phyloP scores from a whole-genome alignment of 805 yeast species.

The Debaryomyces hansenii region DNA sequence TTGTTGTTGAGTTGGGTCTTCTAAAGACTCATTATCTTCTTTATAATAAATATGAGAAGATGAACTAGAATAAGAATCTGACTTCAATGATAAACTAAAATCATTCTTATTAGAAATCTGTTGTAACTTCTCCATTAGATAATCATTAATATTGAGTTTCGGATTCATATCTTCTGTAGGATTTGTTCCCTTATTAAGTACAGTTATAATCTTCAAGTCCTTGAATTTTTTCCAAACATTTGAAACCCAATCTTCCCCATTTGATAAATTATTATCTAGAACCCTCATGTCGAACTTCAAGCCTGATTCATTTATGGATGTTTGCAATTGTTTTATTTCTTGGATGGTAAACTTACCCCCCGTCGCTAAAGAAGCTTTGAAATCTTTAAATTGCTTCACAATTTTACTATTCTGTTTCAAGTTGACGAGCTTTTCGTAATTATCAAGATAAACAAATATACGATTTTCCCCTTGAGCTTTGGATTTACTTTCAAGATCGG shows the following conservation, averaged over 20 bases:
- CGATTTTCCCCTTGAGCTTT: constrained; percentile 21
- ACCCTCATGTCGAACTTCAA: constrained; percentile 14
- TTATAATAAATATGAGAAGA: constrained; percentile 21
- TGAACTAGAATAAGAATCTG: constrained; percentile 24
- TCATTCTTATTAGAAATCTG: constrained; percentile 19
- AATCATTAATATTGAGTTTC: constrained; percentile 18
- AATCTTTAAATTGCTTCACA: constrained; percentile 14
- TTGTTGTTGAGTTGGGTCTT: constrained; percentile 12
- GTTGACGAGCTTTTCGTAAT: constrained; percentile 27
- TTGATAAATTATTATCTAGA: constrained; percentile 13
- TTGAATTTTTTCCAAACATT: constrained; percentile 14
- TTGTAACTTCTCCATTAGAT: constrained; percentile 18
- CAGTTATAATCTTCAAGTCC: constrained; percentile 7
- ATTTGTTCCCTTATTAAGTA: constrained; percentile 18
- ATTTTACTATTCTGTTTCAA: constrained; percentile 21
- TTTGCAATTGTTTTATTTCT: constrained; percentile 24
- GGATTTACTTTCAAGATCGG: constrained; percentile 24
- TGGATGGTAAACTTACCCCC: constrained; percentile 12
- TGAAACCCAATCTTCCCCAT: constrained; percentile 25
- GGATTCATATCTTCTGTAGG: constrained; percentile 8
- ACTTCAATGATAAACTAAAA: constrained; percentile 24
- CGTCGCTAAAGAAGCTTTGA: constrained; percentile 2
- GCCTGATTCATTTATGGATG: constrained; percentile 20
- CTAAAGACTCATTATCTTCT: constrained; percentile 8
- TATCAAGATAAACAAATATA: constrained; percentile 26